Percentiles rank a stretch among this genome's conserved stretches.
These are phyloP conservation scores for Diospyros lotus DNA, from an alignment of 148 eudicot genomes.

Conservation along the genomic window DNA sequence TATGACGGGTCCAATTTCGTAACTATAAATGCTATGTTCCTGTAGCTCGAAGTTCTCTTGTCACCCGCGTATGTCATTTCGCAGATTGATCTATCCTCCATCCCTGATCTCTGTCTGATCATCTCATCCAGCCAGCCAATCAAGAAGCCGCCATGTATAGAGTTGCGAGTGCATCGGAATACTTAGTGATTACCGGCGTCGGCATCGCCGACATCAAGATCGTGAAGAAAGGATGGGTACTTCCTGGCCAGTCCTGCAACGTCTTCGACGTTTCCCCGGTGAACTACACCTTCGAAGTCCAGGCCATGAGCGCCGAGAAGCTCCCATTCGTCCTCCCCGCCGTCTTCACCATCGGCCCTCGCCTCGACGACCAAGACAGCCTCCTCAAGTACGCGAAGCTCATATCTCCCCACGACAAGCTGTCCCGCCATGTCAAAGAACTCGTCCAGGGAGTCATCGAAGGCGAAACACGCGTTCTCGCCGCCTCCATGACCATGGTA, in stretches of 20 bases:
- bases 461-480: background rate
- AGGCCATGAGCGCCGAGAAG: constrained; percentile 11
- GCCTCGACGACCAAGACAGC: background rate
- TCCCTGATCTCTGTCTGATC: no score
- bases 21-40: no score
- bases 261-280: background rate
- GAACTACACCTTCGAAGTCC: constrained; percentile 10
- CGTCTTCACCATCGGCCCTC: constrained; percentile 6
- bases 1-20: no score
- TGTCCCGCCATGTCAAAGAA: background rate
- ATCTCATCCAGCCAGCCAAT: background rate
- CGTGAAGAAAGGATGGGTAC: background rate
- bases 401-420: constrained; percentile 1
- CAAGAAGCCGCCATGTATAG: background rate
- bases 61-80: no score
- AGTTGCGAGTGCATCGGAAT: background rate
- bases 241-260: background rate
- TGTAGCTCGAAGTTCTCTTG: no score
- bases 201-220: background rate
- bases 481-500: constrained; percentile 9
- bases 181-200: background rate
- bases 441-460: constrained; percentile 3
- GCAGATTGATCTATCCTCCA: no score
- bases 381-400: background rate
- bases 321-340: constrained; percentile 8